These are phyloP conservation scores for Pythium insidiosum DNA, from an alignment of 352 stramenopile species.

Conservation along the genomic window DNA sequence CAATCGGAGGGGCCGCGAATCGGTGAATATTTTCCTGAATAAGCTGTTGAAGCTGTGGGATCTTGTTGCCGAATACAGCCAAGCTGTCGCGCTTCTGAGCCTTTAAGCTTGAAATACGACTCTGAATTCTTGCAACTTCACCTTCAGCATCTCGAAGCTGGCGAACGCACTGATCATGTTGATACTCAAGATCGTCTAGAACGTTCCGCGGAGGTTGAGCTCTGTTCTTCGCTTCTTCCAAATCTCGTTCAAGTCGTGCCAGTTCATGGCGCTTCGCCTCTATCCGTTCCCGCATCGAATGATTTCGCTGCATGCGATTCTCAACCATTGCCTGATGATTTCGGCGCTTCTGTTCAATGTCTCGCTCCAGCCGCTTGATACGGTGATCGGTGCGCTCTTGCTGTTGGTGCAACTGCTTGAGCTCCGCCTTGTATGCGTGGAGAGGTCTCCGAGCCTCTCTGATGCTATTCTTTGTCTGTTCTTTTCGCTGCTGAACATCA, in stretches of 20 bases:
- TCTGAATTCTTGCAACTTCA: constrained; percentile 34
- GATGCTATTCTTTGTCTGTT: constrained; percentile 50
- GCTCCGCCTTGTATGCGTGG: constrained; percentile 54
- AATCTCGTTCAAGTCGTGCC: constrained; percentile 24
- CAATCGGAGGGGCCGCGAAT: constrained; percentile 61
- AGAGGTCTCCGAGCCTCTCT: constrained; percentile 53
- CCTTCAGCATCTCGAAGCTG: constrained; percentile 48
- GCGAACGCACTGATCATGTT: constrained; percentile 41
- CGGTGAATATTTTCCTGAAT: constrained; percentile 63
- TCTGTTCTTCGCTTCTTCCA: constrained; percentile 24
- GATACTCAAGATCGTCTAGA: constrained; percentile 51
- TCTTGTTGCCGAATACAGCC: constrained; percentile 55
- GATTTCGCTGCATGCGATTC: constrained; percentile 46
- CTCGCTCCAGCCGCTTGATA: constrained; percentile 35
- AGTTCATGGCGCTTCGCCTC: constrained; percentile 41
- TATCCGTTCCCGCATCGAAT: constrained; percentile 47
- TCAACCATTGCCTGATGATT: constrained; percentile 50
- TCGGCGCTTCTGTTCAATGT: constrained; percentile 43
- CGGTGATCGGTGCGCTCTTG: constrained; percentile 42
- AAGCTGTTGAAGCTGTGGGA: constrained; percentile 62
- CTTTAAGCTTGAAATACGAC: constrained; percentile 35
- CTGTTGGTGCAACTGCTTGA: constrained; percentile 48
- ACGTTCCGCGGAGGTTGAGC: constrained; percentile 18
- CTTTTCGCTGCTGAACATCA: constrained; percentile 34
- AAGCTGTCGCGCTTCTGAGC: constrained; percentile 53